These are phyloP conservation scores for Pythium biforme DNA, from an alignment of 352 stramenopile species.

Conservation along the genomic window DNA sequence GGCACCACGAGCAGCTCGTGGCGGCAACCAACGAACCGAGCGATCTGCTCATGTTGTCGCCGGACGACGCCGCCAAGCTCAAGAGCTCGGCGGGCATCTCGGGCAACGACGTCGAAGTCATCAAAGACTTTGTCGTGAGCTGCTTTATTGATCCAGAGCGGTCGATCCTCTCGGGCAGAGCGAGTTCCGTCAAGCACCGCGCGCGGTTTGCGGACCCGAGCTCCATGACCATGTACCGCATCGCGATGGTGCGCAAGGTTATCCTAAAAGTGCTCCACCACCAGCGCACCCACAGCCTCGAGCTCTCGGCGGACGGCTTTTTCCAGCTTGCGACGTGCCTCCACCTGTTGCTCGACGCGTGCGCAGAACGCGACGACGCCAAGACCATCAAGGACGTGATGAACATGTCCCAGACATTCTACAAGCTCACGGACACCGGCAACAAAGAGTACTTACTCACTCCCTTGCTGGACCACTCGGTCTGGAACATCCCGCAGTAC, in stretches of 20 bases:
- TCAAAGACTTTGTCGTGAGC: conserved; percentile 84
- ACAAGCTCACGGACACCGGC: conserved; percentile 25
- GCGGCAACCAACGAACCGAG: conserved; percentile 40
- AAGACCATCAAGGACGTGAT: conserved; percentile 70
- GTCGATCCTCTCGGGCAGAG: conserved; percentile 33
- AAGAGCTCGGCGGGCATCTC: conserved; percentile 56
- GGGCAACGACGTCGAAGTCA: conserved; percentile 71
- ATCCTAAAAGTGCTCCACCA: conserved; percentile 67
- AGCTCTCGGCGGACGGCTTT: conserved; percentile 59
- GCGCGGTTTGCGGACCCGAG: conserved; percentile 62
- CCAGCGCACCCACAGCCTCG: conserved; percentile 55
- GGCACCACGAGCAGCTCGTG: conserved; percentile 53
- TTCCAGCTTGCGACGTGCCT: conserved; percentile 50
- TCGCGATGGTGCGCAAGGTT: conserved; percentile 61
- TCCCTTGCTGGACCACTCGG: conserved; percentile 46
- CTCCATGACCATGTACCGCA: conserved; percentile 65
- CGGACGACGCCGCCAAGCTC: conserved; percentile 50
- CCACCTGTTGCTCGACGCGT: conserved; percentile 61
- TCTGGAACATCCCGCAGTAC: conserved; percentile 67
- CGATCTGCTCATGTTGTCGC: conserved; percentile 44
- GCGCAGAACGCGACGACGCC: conserved; percentile 60
- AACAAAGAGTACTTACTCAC: conserved; percentile 62
- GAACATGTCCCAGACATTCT: conserved; percentile 87
- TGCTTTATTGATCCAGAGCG: conserved; percentile 71
- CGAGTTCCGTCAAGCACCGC: conserved; percentile 48